Conservation (phyloP, 2,329 filamentous ascomycete genomes). For the Paecilomyces fulvus region DNA sequence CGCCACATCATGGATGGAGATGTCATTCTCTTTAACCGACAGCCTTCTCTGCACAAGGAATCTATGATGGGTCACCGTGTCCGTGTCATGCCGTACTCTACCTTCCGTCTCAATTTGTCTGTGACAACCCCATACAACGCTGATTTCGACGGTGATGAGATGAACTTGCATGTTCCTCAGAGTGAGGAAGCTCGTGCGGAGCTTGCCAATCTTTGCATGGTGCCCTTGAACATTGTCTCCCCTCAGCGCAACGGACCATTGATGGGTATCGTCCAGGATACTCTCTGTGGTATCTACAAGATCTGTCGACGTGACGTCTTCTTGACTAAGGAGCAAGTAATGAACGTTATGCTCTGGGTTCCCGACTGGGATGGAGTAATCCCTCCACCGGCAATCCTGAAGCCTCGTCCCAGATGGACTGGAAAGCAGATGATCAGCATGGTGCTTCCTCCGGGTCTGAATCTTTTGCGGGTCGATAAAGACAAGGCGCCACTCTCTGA, state of each 20-base stretch:
- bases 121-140: conserved; percentile 99
- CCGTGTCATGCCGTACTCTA: conserved; percentile 97
- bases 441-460: conserved; percentile 80
- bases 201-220: conserved; percentile 87
- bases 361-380: conserved; percentile 96
- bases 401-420: conserved; percentile 88
- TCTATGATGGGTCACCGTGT: conserved; percentile 99
- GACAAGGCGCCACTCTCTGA: conserved; percentile 48
- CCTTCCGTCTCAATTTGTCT: conserved; percentile 92
- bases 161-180: conserved; percentile 99
- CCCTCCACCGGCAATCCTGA: conserved; percentile 85
- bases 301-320: conserved; percentile 89
- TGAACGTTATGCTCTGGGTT: conserved; percentile 97
- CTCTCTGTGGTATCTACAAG: conserved; percentile 93
- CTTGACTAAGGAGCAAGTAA: conserved; percentile 79
- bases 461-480: conserved; percentile 58
- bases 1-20: conserved; percentile 93
- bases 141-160: conserved; percentile 99
- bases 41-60: conserved; percentile 97
- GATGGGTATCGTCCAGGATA: conserved; percentile 99
- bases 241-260: conserved; percentile 92
- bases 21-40: conserved; percentile 99
- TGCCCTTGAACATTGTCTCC: conserved; percentile 97
- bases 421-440: conserved; percentile 96
- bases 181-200: conserved; percentile 95